Percentiles rank a stretch among this genome's conserved stretches.
Conservation (phyloP, 2,329 filamentous ascomycete genomes). For the Microcyclospora pomicola region DNA sequence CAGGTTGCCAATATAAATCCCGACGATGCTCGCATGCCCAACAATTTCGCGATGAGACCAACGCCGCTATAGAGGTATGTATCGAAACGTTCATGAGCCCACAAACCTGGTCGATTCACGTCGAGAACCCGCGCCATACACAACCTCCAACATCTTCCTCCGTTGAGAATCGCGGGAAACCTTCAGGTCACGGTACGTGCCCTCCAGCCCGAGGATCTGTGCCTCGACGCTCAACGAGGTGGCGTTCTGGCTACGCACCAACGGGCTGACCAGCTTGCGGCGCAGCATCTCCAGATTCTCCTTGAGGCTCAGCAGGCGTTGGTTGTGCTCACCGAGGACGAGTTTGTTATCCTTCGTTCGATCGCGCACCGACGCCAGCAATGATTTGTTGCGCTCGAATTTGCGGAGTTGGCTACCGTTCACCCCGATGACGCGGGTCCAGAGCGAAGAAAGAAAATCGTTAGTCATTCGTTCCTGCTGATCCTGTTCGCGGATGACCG, state of each 20-base stretch:
- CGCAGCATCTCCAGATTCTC: constrained; percentile 75
- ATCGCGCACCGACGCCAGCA: constrained; percentile 65
- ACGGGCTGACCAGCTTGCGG: constrained; percentile 68
- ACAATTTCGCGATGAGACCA: too few species aligned
- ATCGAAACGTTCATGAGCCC: too few species aligned
- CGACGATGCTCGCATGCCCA: too few species aligned
- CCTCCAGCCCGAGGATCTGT: constrained; percentile 70
- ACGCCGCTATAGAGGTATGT: too few species aligned
- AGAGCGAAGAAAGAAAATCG: constrained; percentile 70
- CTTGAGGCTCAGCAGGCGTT: constrained; percentile 69
- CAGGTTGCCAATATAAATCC: too few species aligned
- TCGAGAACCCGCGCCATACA: constrained; percentile 17
- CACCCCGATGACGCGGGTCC: constrained; percentile 70
- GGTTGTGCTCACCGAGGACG: constrained; percentile 74
- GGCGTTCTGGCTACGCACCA: constrained; percentile 56
- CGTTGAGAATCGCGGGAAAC: constrained; percentile 58
- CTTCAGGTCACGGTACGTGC: constrained; percentile 65
- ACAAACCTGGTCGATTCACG: constrained; percentile 3
- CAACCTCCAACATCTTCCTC: constrained; percentile 22
- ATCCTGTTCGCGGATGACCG: constrained; percentile 69
- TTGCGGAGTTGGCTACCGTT: constrained; percentile 66
- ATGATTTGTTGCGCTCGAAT: constrained; percentile 75
- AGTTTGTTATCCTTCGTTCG: constrained; percentile 80
- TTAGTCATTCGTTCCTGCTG: constrained; percentile 67
- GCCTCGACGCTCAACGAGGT: constrained; percentile 66